These are phyloP conservation scores for Ceratonia siliqua DNA, from an alignment of 306 rosid genomes.

Conservation along the genomic window DNA sequence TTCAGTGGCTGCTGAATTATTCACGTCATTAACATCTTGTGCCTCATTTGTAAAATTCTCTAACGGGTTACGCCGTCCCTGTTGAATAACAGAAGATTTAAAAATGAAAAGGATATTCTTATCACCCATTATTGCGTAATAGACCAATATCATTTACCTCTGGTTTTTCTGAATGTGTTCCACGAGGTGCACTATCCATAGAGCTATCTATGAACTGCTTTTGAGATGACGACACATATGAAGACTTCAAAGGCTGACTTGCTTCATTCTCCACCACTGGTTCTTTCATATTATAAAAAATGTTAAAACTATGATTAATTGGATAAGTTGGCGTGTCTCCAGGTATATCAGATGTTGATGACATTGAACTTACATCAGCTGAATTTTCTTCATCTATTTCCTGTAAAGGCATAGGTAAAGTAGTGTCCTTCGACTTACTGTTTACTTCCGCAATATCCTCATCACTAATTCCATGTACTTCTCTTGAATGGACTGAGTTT, in stretches of 20 bases:
- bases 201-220: conserved; percentile 24
- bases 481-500: conserved; percentile 37
- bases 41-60: conserved; percentile 33
- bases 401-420: conserved; percentile 11
- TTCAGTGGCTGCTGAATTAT: neutral
- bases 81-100: neutral
- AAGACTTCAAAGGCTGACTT: conserved; percentile 34
- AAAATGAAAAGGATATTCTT: neutral
- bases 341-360: conserved; percentile 32
- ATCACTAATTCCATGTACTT: conserved; percentile 6
- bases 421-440: conserved; percentile 26
- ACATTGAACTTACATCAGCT: conserved; percentile 33
- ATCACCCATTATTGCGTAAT: neutral
- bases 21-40: conserved; percentile 16
- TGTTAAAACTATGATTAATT: conserved; percentile 15
- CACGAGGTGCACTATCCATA: conserved; percentile 34
- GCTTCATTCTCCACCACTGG: conserved; percentile 31
- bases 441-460: conserved; percentile 28
- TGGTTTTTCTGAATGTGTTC: conserved; percentile 20
- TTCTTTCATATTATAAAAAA: conserved; percentile 27
- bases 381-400: conserved; percentile 43
- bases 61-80: conserved; percentile 38
- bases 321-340: conserved; percentile 33
- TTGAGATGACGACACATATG: conserved; percentile 23
- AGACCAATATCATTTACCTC: conserved; percentile 44